A percentile compares a stretch with the other conserved stretches of the same genome.
Conservation (phyloP, 148 eudicot species). For the Fagopyrum tataricum region DNA sequence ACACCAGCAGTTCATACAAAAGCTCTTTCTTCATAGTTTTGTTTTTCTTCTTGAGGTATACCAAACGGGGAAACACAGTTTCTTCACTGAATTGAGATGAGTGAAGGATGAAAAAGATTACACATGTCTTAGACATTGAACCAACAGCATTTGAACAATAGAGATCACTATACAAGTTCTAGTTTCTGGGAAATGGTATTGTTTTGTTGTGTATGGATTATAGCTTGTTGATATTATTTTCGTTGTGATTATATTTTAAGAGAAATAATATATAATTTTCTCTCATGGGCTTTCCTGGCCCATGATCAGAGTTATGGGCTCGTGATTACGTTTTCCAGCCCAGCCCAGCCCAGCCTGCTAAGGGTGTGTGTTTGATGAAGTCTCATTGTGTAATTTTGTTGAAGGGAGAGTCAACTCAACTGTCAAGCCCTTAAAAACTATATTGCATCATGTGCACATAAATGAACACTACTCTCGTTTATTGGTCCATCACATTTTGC, state of each 20-base stretch:
- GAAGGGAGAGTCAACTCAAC: too few relatives aligned
- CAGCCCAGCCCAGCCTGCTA: background rate
- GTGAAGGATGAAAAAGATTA: background rate
- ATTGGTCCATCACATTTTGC: too few relatives aligned
- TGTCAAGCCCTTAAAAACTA: too few relatives aligned
- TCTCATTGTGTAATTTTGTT: too few relatives aligned
- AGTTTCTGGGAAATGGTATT: background rate
- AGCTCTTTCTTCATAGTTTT: slow-evolving; percentile 37
- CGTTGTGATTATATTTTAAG: background rate
- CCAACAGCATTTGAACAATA: slow-evolving; percentile 19
- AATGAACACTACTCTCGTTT: too few relatives aligned
- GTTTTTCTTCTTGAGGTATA: slow-evolving; percentile 10
- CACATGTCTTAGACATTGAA: background rate
- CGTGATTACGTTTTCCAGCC: background rate
- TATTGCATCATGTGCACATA: too few relatives aligned
- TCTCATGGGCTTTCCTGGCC: background rate
- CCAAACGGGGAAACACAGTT: background rate
- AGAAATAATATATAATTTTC: background rate
- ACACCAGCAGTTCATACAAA: slow-evolving; percentile 26
- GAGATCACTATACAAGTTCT: background rate
- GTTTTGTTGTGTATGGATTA: background rate
- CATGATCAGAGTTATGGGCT: background rate
- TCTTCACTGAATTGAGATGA: background rate
- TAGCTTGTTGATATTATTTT: background rate
- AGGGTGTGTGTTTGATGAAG: too few relatives aligned